Evolutionary conservation across 768 basidiomycete species (phyloP), one percentile per base, ranked within the genome.

Genomic region (Butyriboletus loyo): DNA sequence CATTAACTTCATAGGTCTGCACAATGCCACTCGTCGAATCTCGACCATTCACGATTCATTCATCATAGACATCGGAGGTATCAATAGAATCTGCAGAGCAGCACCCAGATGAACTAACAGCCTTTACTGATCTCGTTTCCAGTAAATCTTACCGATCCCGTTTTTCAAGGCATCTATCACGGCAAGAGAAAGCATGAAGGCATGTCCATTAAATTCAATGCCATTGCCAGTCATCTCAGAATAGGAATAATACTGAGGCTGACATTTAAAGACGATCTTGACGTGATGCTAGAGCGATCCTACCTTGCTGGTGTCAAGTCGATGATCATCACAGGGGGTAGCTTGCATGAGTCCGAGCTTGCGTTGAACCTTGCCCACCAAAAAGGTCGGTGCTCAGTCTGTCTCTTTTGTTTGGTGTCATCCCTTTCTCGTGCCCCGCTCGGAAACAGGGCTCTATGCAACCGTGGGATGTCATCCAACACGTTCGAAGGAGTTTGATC

Each of bases 381-480:
- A 60, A 72, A 81, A 54, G 74, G 86, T 83, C 22, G 37, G 66
- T 56, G 15, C 24, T 13, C 17, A 37, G 27, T n/a, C 17, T 8
- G 25, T 43, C 50, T 38, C 36, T 6, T 19, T 49, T 54, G 25
- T 30, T 19, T 34, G 21, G 19, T 40, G 15, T 55, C 32, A 39
- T 27, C 5, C 4, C 22, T 7, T 25, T 21, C 11, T 15, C 19
- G 10, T 25, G 7, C 36, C 37, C 28, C 25, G 10, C 28, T 41
- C 13, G 24, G 17, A 24, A 41, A 9, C 50, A 85, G 88, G 75
- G 13, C 65, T 89, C 14, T 88, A 83, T 64, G 81, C 85, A 17
- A 92, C 91, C 1, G 80, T 85, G 8, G 90, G 90, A 19, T 86
- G 86, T 54, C 91, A 92, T 67, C 90, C 90, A 0, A 90, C 89